phyloP scores from a whole-genome alignment of 2,329 filamentous ascomycete genomes.

The Xylariaceae sp. region DNA sequence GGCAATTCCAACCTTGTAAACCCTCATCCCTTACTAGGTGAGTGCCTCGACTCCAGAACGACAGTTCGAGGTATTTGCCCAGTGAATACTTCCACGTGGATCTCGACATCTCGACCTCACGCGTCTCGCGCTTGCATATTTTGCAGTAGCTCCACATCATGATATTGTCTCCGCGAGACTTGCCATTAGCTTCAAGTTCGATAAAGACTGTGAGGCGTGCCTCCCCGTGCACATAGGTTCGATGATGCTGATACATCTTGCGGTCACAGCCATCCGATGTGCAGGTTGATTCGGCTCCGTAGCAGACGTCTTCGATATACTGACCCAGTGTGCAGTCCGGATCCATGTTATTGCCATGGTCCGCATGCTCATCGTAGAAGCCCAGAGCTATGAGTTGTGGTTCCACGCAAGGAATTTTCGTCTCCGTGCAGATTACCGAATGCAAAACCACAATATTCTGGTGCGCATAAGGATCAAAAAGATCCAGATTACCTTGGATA shows the following conservation, averaged over 20 bases:
- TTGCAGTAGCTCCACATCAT: conserved; percentile 98
- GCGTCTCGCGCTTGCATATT: conserved; percentile 82
- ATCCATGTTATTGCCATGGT: conserved; percentile 57
- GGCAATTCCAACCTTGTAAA: conserved; percentile 48
- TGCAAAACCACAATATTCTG: conserved; percentile 95
- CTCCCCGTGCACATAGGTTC: conserved; percentile 94
- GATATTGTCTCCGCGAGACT: conserved; percentile 57
- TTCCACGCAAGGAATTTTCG: conserved; percentile 87
- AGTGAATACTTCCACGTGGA: conserved; percentile 98
- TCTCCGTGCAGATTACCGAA: conserved; percentile 88
- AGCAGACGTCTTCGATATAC: conserved; percentile 86
- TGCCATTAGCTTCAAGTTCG: conserved; percentile 55
- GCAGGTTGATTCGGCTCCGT: conserved; percentile 70
- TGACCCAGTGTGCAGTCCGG: conserved; percentile 91
- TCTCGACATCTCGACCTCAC: conserved; percentile 84
- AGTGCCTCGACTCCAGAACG: conserved; percentile 87
- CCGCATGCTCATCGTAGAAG: conserved; percentile 87
- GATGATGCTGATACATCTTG: conserved; percentile 86
- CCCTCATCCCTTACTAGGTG: conserved; percentile 62
- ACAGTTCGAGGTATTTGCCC: conserved; percentile 94
- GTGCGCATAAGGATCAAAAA: conserved; percentile 93
- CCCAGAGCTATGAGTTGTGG: conserved; percentile 85
- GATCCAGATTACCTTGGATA: conserved; percentile 76
- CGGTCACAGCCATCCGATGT: conserved; percentile 79
- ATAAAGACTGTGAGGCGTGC: conserved; percentile 89